Conservation (phyloP, 306 rosid genomes). For the Calophaca sinica region DNA sequence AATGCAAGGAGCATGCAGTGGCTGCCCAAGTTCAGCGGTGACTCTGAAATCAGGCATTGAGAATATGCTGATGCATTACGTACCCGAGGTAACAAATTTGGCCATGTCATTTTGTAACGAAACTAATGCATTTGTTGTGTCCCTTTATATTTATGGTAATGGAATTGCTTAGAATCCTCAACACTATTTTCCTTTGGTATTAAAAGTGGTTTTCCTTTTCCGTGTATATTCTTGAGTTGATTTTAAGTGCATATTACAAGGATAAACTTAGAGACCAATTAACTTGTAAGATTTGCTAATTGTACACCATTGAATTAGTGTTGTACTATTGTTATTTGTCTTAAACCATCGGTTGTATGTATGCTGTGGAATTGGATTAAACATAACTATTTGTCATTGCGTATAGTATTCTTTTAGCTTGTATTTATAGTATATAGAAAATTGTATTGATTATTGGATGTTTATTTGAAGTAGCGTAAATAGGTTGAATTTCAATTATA, state of each 20-base stretch:
- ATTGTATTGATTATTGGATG: not conserved
- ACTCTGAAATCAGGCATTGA: conserved; percentile 98
- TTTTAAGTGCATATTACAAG: not conserved
- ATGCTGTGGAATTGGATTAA: conserved; percentile 24
- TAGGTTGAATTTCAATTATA: conserved; percentile 14
- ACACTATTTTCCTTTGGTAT: not conserved
- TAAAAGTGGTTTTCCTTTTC: conserved; percentile 15
- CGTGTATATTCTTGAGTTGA: not conserved
- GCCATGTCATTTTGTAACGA: conserved; percentile 29
- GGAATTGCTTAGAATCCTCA: conserved; percentile 18
- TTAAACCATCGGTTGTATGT: not conserved
- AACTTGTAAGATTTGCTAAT: conserved; percentile 6
- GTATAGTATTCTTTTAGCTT: not conserved
- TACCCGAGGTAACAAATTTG: conserved; percentile 81
- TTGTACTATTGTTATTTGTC: not conserved
- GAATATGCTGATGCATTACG: conserved; percentile 98
- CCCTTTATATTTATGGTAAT: not conserved
- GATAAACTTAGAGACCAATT: not conserved
- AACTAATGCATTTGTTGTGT: conserved; percentile 30
- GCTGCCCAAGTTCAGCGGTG: conserved; percentile 99
- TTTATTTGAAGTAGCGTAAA: conserved; percentile 16
- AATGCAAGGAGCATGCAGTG: conserved; percentile 99
- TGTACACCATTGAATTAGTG: conserved; percentile 9
- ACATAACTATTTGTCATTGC: not conserved
- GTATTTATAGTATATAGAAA: not conserved